Conservation (phyloP, 2,329 filamentous ascomycete genomes). For the Cladosporium austrohemisphaericum region DNA sequence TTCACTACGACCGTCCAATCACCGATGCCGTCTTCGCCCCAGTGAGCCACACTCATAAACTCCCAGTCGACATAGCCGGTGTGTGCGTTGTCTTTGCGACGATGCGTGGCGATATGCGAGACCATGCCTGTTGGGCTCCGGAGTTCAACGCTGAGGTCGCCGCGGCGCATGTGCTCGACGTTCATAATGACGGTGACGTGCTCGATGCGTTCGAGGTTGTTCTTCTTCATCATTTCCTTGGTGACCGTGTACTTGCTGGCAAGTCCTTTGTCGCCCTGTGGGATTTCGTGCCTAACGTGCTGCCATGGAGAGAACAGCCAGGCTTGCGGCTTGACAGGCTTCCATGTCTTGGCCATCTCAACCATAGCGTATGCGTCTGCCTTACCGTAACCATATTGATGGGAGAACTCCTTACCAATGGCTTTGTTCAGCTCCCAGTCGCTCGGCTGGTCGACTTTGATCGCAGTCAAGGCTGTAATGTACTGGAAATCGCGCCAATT, state of each 20-base stretch:
- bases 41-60: slow-evolving; percentile 97
- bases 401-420: slow-evolving; percentile 83
- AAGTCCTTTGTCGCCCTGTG: slow-evolving; percentile 77
- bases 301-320: slow-evolving; percentile 95
- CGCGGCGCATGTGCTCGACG: slow-evolving; percentile 77
- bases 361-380: slow-evolving; percentile 84
- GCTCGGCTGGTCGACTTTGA: slow-evolving; percentile 71
- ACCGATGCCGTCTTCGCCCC: slow-evolving; percentile 84
- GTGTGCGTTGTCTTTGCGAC: slow-evolving; percentile 62
- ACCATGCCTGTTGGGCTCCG: slow-evolving; percentile 76
- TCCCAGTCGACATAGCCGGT: slow-evolving; percentile 91
- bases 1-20: slow-evolving; percentile 90
- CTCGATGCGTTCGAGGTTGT: slow-evolving; percentile 82
- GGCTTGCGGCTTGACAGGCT: slow-evolving; percentile 87
- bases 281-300: slow-evolving; percentile 79
- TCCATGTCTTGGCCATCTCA: slow-evolving; percentile 78
- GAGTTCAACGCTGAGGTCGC: slow-evolving; percentile 88
- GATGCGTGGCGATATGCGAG: slow-evolving; percentile 76
- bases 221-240: slow-evolving; percentile 69
- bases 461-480: slow-evolving; percentile 77
- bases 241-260: slow-evolving; percentile 80
- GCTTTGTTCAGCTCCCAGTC: slow-evolving; percentile 75
- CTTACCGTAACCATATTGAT: slow-evolving; percentile 94
- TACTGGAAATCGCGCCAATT: slow-evolving; percentile 95
- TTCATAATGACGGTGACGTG: slow-evolving; percentile 99